Evolutionary conservation across 2,329 filamentous ascomycete genomes (phyloP).

Genomic region (Biscogniauxia mediterranea): DNA sequence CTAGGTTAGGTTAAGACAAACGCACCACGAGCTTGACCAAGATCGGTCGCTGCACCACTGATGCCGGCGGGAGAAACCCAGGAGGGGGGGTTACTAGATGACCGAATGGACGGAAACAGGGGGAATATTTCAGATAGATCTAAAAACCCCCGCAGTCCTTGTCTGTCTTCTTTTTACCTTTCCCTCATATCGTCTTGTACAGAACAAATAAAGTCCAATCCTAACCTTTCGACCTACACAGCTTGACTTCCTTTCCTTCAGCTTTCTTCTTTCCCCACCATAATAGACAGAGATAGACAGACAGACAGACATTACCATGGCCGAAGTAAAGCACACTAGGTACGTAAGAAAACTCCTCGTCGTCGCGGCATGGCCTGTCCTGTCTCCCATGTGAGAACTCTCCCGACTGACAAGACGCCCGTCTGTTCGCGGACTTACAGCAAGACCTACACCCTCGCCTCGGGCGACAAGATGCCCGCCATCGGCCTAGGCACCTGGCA

Average conservation of each 20-base stretch:
- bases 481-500: slow-evolving; percentile 80
- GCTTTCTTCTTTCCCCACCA: background rate
- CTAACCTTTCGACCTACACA: background rate
- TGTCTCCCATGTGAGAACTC: too few relatives aligned
- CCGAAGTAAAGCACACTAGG: slow-evolving; percentile 28
- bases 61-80: background rate
- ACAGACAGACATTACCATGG: slow-evolving; percentile 17
- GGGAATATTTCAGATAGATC: too few relatives aligned
- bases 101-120: too few relatives aligned
- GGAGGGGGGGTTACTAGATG: background rate
- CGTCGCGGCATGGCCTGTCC: too few relatives aligned
- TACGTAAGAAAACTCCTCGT: slow-evolving; percentile 17
- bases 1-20: background rate
- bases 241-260: background rate
- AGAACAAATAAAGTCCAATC: too few relatives aligned
- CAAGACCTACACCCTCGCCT: slow-evolving; percentile 68
- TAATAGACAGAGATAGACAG: too few relatives aligned
- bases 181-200: too few relatives aligned
- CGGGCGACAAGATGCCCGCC: slow-evolving; percentile 74
- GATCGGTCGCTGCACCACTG: background rate
- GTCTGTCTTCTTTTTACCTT: too few relatives aligned
- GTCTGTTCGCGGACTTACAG: slow-evolving; percentile 22
- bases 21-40: background rate
- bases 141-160: too few relatives aligned
- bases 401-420: background rate